Evolutionary conservation across 768 basidiomycete genomes (phyloP).

Genomic region (Leccinum disarticulatum): DNA sequence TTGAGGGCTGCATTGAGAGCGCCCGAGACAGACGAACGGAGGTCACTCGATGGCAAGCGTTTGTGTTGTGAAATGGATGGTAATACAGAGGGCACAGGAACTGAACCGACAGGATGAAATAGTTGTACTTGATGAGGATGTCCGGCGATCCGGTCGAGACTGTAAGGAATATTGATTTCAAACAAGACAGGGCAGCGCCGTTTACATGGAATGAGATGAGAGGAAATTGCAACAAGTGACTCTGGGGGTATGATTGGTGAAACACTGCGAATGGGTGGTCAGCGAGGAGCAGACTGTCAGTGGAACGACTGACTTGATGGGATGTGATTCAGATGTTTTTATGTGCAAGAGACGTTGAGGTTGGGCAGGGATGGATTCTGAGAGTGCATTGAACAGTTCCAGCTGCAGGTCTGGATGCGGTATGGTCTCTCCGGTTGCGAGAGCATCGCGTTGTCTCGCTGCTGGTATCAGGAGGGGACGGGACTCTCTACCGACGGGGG

Average conservation of each 20-base stretch:
- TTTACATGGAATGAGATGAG: conserved; percentile 29
- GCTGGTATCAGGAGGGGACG: conserved; percentile 20
- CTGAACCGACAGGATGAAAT: conserved; percentile 22
- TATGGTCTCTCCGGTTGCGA: conserved; percentile 15
- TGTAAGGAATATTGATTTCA: conserved; percentile 32
- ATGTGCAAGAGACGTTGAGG: conserved; percentile 24
- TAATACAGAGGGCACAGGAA: conserved; percentile 9
- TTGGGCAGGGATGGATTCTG: conserved; percentile 36
- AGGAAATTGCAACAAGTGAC: conserved; percentile 42
- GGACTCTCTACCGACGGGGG: background rate
- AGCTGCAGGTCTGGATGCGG: conserved; percentile 38
- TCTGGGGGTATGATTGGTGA: conserved; percentile 59
- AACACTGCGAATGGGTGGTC: conserved; percentile 36
- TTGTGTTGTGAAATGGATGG: conserved; percentile 16
- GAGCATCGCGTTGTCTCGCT: conserved; percentile 25
- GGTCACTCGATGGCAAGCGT: conserved; percentile 5
- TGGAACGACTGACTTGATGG: conserved; percentile 66
- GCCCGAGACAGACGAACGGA: conserved; percentile 20
- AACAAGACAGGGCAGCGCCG: conserved; percentile 34
- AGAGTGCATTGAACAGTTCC: conserved; percentile 55
- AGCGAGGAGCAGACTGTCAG: background rate
- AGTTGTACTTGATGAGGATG: conserved; percentile 44
- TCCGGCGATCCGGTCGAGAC: conserved; percentile 35
- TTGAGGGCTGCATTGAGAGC: conserved; percentile 25
- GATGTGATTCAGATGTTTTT: conserved; percentile 79